Conservation (phyloP, 345 rosid genomes). For the Cardamine occulta region DNA sequence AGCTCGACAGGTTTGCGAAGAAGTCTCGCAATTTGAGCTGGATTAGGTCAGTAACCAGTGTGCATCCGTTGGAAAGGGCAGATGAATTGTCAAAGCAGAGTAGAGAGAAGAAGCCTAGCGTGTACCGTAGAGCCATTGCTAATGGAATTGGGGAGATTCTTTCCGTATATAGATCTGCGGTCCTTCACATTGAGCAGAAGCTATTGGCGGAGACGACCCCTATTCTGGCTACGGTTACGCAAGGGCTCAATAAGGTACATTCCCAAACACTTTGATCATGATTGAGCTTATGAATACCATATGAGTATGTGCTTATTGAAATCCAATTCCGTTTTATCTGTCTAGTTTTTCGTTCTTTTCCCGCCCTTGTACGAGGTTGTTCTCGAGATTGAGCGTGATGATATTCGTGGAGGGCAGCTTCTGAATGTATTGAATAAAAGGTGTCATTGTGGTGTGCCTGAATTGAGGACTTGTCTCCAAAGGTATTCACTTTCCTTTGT, state of each 20-base stretch:
- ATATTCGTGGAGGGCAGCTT: conserved; percentile 90
- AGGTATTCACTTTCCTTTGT: conserved; percentile 53
- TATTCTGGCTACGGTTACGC: conserved; percentile 79
- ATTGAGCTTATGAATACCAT: background rate
- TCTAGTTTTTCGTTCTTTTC: conserved; percentile 82
- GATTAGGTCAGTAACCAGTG: conserved; percentile 58
- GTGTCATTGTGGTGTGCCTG: conserved; percentile 98
- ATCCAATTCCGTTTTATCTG: background rate
- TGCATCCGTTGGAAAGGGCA: conserved; percentile 57
- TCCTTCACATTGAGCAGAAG: conserved; percentile 87
- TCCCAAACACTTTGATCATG: conserved; percentile 1
- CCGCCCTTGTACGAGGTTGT: conserved; percentile 90
- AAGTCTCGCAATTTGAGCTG: conserved; percentile 84
- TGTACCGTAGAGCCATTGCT: conserved; percentile 88
- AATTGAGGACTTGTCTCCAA: conserved; percentile 88
- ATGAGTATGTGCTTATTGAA: conserved; percentile 4
- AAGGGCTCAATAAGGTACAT: conserved; percentile 89
- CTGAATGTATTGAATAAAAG: conserved; percentile 82
- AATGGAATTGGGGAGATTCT: conserved; percentile 94
- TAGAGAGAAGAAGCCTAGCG: conserved; percentile 56
- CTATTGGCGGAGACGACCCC: conserved; percentile 79
- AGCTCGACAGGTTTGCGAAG: conserved; percentile 81
- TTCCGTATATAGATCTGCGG: conserved; percentile 80
- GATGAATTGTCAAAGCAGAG: conserved; percentile 53
- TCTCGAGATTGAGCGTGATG: conserved; percentile 87